These are phyloP conservation scores for Pseudofabraea citricarpa DNA, from an alignment of 2,329 filamentous ascomycete species.

Conservation along the genomic window DNA sequence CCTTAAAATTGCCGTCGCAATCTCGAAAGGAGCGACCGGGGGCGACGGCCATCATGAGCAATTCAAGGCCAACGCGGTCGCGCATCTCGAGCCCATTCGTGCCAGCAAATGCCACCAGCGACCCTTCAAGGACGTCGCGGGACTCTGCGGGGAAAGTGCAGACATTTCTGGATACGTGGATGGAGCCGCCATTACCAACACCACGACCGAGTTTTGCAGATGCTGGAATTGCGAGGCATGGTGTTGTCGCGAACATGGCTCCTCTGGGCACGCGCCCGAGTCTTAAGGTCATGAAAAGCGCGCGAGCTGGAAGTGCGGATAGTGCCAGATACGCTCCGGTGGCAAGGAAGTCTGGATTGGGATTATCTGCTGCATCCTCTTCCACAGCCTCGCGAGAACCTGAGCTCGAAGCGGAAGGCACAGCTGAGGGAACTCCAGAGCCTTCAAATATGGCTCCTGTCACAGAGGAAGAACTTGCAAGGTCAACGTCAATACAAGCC, in stretches of 20 bases:
- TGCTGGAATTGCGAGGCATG: conserved; percentile 62
- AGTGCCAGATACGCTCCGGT: conserved; percentile 6
- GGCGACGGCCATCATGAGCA: conserved; percentile 24
- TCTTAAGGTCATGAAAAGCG: conserved; percentile 49
- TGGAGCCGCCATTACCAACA: conserved; percentile 49
- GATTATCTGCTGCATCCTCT: conserved; percentile 7
- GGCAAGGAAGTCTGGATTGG: conserved; percentile 20
- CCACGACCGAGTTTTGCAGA: conserved; percentile 72
- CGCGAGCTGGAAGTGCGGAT: conserved; percentile 16
- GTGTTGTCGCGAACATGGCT: conserved; percentile 79
- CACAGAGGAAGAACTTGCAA: not conserved
- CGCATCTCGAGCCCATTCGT: conserved; percentile 23
- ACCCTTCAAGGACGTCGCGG: conserved; percentile 8
- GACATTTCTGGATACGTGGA: conserved; percentile 38
- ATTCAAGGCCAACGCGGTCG: conserved; percentile 21
- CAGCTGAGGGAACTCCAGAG: not conserved
- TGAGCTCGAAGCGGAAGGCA: too few relatives aligned
- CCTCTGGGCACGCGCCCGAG: conserved; percentile 70
- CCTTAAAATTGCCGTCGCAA: conserved; percentile 11
- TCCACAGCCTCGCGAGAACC: not conserved
- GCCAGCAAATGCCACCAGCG: conserved; percentile 10
- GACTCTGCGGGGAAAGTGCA: conserved; percentile 14
- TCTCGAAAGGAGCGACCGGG: conserved; percentile 14
- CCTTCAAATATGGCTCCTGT: not conserved
- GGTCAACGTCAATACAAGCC: not conserved